Base-by-base conservation (phyloP, 768 basidiomycete species). In the Coprinopsis sp. region DNA sequence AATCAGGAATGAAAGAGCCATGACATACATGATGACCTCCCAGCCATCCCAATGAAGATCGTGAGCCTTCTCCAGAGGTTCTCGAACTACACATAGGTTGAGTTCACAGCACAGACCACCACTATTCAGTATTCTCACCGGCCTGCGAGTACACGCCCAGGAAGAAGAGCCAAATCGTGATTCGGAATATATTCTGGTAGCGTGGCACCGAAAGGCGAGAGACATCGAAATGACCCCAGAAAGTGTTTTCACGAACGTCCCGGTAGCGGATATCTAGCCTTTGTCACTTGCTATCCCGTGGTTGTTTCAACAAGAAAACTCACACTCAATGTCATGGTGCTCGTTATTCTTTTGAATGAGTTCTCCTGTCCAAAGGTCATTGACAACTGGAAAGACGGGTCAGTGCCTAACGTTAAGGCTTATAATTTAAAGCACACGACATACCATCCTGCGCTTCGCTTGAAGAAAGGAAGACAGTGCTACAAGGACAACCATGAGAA, bases 181-280 rank as follows among this genome's bases (percentile, higher is more conserved):
- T 81, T 36, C 89, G 81, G 58, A 93, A 83, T 41, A 82, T 72
- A 54, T 91, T 93, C 61, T 94, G 93, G 61, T 94, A 94, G 44
- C 89, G 84, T 24, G 93, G 93, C 19, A 95, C 90, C 27, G 80
- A 80, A 37, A 96, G 67, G 25, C 92, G 79, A 3, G 83, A 71
- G 3, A 90, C 81, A 55, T 94, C 77, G 14, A 94, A 56, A 57
- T 86, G 89, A 31, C 72, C 74, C 79, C 80, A 85, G 55, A 91
- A 81, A 0, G 71, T 70, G 36, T 65, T 60, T 31, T 70, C 67
- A 10, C 75, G 77, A 21, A 66, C 63, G 33, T 83, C 78, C 22
- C 71, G 65, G 58, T 87, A 91, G 5, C 76, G 74, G 10, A 86
- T 74, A 60, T 92, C 89, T 91, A 52, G 27, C 19, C 23, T 29